Evolutionary conservation across 768 basidiomycete genomes (phyloP), one percentile per base, ranked within the genome.

Genomic region (Suillus americanus): DNA sequence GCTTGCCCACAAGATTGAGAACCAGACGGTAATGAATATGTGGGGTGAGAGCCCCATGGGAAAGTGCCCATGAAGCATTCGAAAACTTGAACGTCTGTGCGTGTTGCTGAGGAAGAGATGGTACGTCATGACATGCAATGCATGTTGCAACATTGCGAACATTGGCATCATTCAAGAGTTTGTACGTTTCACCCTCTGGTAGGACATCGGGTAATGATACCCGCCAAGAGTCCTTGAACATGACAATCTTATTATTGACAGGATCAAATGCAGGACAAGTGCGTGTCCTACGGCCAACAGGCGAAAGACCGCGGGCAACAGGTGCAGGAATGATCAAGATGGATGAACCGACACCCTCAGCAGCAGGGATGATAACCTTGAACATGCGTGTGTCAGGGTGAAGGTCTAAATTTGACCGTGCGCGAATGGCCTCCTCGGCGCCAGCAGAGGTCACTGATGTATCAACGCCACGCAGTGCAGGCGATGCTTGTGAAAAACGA

Each of bases 71-170:
- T 18, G 43, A 3, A 60, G 38, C 28, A 3, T 12, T 18, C 7
- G 18, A 30, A n/a, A 23, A 30, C 28, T 57, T 45, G 2, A 13
- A 14, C 12, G 46, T 48, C 5, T 48, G 46, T 2, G 5, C 25
- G 46, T 0, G 5, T 25, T 48, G 46, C 23, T 48, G 46, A 48
- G 46, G 46, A 5, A 48, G 23, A 23, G 46, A 48, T 23, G 46
- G 46, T 25, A 48, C 13, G 1, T 48, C 46, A 48, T 48, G 46
- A 48, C 46, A 48, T 3, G 46, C 23, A 25, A 48, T 48, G 46
- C 46, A 48, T 25, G n/a, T 23, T 0, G 77, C 73, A 23, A 79
- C 61, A 62, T 75, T 62, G 13, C 55, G 62, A 4, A 77, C 70
- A 0, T 61, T 25, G 2, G 56, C 28, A 5, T 62, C 30, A 4